Base-by-base conservation (phyloP, 2,329 filamentous ascomycete species). In the Chrysosporium queenslandicum region DNA sequence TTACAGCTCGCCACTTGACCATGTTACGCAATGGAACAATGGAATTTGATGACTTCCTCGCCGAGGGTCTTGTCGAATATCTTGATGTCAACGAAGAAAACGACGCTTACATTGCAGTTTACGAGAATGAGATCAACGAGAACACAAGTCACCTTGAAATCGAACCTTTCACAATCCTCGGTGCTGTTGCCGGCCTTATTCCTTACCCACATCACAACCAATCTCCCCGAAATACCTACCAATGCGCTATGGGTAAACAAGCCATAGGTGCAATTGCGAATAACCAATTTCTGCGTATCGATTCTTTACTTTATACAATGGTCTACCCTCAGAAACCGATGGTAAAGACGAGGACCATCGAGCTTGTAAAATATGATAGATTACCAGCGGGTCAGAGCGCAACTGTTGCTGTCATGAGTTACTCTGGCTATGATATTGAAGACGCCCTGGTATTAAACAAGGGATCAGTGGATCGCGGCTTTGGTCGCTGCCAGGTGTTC, bases 161-260 rank as follows among this genome's bases (percentile, higher is more conserved):
- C 56, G 92, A 98, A 66, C 94, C 94, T 0, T 98, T 98, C 65
- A 98, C 92, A 1, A 85, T 98, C 46, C 79, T 98, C 12, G 92
- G 92, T 23, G 92, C 92, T 43, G 92, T 98, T 23, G 92, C 92
- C 36, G 92, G 92, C 40, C 76, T 98, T 34, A 98, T 98, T 66
- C 92, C 92, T 3, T 98, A 97, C 64, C 92, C 92, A 7, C 92
- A 98, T 68, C 92, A 98, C 75, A 98, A 98, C 70, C 92, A 98
- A 68, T 98, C 94, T 14, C 92, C 92, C 8, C 80, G 92, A 77
- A 98, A 98, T 67, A 98, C 92, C 0, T 98, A 98, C 65, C 91
- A 97, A 76, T 96, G 91, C 72, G 92, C 92, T 71, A 98, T 98
- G 92, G 92, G 92, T 79, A 98, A 98, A 73, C 92, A 98, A 85